Conservation (phyloP, 768 basidiomycete genomes). For the Podaxis sp. region DNA sequence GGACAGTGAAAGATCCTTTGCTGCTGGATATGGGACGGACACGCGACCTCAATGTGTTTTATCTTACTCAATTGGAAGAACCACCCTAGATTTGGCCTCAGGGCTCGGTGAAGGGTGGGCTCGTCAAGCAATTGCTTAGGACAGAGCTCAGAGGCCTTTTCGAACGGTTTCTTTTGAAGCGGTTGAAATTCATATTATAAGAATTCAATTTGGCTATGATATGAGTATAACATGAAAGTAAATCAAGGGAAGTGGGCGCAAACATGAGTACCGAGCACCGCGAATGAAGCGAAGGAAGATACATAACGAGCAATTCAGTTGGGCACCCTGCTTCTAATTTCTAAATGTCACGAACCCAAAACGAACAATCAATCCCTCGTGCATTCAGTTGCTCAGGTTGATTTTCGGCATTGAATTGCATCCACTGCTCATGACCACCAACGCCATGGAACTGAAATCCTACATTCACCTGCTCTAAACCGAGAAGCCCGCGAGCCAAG, state of each 20-base stretch:
- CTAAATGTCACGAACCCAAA: conserved; percentile 15
- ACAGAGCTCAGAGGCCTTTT: neutral
- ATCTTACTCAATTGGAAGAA: conserved; percentile 7
- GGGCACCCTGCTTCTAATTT: neutral
- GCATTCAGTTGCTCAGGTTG: conserved; percentile 7
- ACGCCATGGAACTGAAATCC: conserved; percentile 11
- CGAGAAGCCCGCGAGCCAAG: neutral
- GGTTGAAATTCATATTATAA: neutral
- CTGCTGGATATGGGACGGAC: neutral
- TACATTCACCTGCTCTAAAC: conserved; percentile 6
- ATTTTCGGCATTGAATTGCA: conserved; percentile 6
- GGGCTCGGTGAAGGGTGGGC: neutral
- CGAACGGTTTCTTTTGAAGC: neutral
- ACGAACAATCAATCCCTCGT: conserved; percentile 11
- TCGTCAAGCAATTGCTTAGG: neutral
- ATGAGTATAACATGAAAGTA: neutral
- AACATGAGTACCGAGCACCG: neutral
- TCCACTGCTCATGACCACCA: conserved; percentile 11
- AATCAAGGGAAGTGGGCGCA: neutral
- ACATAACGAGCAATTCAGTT: neutral
- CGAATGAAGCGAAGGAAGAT: neutral
- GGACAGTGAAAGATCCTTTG: neutral
- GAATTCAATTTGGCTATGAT: neutral
- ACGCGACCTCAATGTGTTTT: conserved; percentile 12
- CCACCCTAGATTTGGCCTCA: conserved; percentile 1